Evolutionary conservation across 2,329 filamentous ascomycete genomes (phyloP).

Genomic region (Zelopaecilomyces penicillatus): DNA sequence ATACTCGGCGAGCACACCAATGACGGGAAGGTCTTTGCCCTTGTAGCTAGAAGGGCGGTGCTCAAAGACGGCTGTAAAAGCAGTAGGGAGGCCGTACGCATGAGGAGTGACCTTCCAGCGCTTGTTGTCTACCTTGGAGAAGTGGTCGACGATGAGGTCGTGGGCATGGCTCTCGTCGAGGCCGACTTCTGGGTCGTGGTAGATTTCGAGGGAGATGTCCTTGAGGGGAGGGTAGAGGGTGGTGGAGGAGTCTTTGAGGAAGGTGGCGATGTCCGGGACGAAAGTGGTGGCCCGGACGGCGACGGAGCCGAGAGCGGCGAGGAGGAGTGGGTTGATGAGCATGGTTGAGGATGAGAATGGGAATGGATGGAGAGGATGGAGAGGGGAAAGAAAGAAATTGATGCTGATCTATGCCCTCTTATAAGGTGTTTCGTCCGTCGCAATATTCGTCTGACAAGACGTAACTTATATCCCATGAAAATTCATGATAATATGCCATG

Average conservation of each 20-base stretch:
- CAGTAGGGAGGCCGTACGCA: constrained; percentile 7
- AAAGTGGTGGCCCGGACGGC: too few relatives aligned
- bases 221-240: constrained; percentile 8
- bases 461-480: too few relatives aligned
- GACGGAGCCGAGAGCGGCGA: too few relatives aligned
- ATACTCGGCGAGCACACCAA: constrained; percentile 12
- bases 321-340: too few relatives aligned
- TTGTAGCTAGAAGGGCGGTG: constrained; percentile 5
- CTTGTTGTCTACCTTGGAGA: constrained; percentile 2
- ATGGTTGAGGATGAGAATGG: too few relatives aligned
- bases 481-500: too few relatives aligned
- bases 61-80: constrained; percentile 10
- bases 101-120: constrained; percentile 7
- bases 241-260: constrained; percentile 5
- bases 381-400: too few relatives aligned
- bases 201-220: constrained; percentile 9
- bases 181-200: constrained; percentile 11
- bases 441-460: too few relatives aligned
- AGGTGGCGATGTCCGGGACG: background rate
- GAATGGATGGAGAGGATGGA: too few relatives aligned
- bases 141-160: constrained; percentile 12
- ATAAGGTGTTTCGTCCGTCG: too few relatives aligned
- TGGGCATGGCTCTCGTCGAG: constrained; percentile 11
- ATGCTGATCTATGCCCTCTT: too few relatives aligned
- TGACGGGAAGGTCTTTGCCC: constrained; percentile 3